phyloP scores from a whole-genome alignment of 2,329 filamentous ascomycete genomes.

The Lecanicillium sp. region DNA sequence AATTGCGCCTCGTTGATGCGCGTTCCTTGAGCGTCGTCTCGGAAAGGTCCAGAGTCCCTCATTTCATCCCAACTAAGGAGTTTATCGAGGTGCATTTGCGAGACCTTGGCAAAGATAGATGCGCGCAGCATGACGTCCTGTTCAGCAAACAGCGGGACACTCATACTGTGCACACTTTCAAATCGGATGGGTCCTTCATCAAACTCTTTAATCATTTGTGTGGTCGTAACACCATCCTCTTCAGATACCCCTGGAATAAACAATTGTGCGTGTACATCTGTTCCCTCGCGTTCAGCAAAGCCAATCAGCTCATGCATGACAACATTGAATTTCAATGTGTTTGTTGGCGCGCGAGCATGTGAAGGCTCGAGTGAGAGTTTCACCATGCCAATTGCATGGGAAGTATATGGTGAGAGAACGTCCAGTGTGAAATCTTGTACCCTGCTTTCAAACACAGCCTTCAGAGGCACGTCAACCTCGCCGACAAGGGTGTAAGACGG shows the following conservation, averaged over 20 bases:
- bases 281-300: slow-evolving; percentile 92
- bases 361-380: slow-evolving; percentile 89
- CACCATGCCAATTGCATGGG: slow-evolving; percentile 82
- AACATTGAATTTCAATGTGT: slow-evolving; percentile 94
- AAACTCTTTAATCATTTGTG: slow-evolving; percentile 88
- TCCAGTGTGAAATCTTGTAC: slow-evolving; percentile 93
- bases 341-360: slow-evolving; percentile 82
- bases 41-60: slow-evolving; percentile 64
- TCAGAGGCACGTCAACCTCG: slow-evolving; percentile 84
- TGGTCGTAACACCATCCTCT: slow-evolving; percentile 86
- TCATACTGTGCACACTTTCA: slow-evolving; percentile 98
- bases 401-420: slow-evolving; percentile 85
- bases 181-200: slow-evolving; percentile 89
- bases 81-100: slow-evolving; percentile 91
- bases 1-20: slow-evolving; percentile 88
- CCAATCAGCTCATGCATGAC: slow-evolving; percentile 95
- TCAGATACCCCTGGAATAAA: slow-evolving; percentile 88
- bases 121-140: slow-evolving; percentile 70
- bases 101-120: slow-evolving; percentile 85
- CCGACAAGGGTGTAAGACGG: slow-evolving; percentile 88
- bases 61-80: slow-evolving; percentile 98
- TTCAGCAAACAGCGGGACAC: slow-evolving; percentile 66
- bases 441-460: slow-evolving; percentile 86
- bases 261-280: slow-evolving; percentile 92
- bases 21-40: slow-evolving; percentile 46